These are phyloP conservation scores for Capsicum baccatum DNA, from an alignment of 257 asterid genomes.

Conservation along the genomic window DNA sequence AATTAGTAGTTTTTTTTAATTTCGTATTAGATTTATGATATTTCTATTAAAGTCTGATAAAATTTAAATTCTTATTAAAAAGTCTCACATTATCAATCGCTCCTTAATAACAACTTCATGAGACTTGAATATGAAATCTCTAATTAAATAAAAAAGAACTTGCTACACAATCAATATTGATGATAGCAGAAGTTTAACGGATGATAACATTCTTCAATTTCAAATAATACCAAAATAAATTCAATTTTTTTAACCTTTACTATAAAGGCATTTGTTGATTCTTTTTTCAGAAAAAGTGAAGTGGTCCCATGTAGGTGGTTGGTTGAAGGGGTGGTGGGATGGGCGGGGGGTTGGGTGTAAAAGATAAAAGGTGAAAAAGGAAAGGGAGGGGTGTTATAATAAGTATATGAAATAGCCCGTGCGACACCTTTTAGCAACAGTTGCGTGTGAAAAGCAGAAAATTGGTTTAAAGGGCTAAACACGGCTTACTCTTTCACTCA, in stretches of 20 bases:
- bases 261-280: slow-evolving; percentile 1
- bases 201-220: neutral
- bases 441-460: slow-evolving; percentile 68
- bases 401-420: slow-evolving; percentile 50
- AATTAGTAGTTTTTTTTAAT: no score
- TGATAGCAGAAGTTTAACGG: no score
- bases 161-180: no score
- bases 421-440: slow-evolving; percentile 46
- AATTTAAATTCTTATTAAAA: no score
- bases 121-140: no score
- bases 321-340: no score
- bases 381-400: neutral
- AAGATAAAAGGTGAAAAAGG: slow-evolving; percentile 7
- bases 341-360: neutral
- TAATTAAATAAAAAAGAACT: no score
- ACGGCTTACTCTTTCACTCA: slow-evolving; percentile 16
- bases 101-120: no score
- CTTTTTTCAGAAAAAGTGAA: slow-evolving; percentile 15
- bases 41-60: no score
- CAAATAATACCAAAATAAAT: neutral
- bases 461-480: slow-evolving; percentile 54
- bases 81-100: no score
- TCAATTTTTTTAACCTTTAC: neutral
- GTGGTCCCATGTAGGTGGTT: neutral
- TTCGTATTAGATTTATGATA: no score